Evolutionary conservation across 2,329 filamentous ascomycete species (phyloP).

Genomic region (Acarospora socialis): DNA sequence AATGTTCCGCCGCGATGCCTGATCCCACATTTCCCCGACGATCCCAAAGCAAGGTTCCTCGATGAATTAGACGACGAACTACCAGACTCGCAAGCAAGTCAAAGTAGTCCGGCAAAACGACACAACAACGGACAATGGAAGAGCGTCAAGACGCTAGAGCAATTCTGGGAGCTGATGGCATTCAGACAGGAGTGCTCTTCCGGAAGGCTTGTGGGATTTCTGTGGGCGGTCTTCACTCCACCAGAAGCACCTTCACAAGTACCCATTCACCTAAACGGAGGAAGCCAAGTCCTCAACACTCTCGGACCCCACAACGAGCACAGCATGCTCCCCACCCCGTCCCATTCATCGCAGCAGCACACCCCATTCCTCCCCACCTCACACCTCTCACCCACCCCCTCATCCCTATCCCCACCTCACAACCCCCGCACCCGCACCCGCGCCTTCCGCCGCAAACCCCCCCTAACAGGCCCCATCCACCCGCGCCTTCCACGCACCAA

Average conservation of each 20-base stretch:
- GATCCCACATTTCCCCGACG: conserved; percentile 83
- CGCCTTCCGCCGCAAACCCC: background rate
- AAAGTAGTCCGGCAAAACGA: conserved; percentile 26
- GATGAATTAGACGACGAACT: conserved; percentile 79
- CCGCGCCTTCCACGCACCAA: background rate
- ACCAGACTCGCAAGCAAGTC: conserved; percentile 33
- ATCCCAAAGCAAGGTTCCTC: conserved; percentile 82
- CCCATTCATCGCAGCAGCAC: background rate
- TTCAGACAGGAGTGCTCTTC: conserved; percentile 92
- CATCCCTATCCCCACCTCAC: background rate
- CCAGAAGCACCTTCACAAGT: conserved; percentile 24
- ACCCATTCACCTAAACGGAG: conserved; percentile 16
- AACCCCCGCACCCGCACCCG: background rate
- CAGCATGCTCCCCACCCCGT: conserved; percentile 4
- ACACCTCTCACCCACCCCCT: background rate
- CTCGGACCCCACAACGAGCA: conserved; percentile 4
- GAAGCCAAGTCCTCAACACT: conserved; percentile 5
- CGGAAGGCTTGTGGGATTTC: conserved; percentile 79
- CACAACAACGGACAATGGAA: conserved; percentile 60
- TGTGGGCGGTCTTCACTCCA: conserved; percentile 77
- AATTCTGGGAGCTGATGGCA: conserved; percentile 98
- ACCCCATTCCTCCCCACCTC: background rate
- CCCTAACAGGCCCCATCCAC: background rate
- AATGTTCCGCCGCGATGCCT: conserved; percentile 67
- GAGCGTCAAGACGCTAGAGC: conserved; percentile 67